Conservation (phyloP, 2,329 filamentous ascomycete species). For the Fusarium nodosum region DNA sequence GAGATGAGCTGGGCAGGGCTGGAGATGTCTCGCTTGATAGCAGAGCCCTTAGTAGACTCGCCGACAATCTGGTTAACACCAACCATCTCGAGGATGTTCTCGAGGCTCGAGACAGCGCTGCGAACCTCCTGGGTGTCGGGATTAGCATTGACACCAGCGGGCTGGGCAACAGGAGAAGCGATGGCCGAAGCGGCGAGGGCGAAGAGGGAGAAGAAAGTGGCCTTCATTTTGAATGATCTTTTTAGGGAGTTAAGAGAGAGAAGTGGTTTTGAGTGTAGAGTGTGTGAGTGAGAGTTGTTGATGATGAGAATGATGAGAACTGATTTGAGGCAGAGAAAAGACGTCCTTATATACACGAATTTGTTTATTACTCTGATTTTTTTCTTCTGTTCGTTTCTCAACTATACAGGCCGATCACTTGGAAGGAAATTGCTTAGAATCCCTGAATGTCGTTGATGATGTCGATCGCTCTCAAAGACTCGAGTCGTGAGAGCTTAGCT, state of each 20-base stretch:
- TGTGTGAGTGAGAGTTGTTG: conserved; percentile 8
- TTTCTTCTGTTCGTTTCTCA: background rate
- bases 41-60: background rate
- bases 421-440: conserved; percentile 5
- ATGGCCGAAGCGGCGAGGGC: conserved; percentile 43
- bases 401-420: background rate
- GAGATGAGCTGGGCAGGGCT: conserved; percentile 13
- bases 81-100: conserved; percentile 3
- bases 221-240: conserved; percentile 48
- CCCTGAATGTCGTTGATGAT: conserved; percentile 9
- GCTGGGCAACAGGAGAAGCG: conserved; percentile 32
- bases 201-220: conserved; percentile 45
- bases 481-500: conserved; percentile 21
- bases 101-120: background rate
- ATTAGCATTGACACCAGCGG: background rate
- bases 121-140: conserved; percentile 18
- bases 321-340: background rate
- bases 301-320: conserved; percentile 22
- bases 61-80: conserved; percentile 20
- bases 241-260: no score
- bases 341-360: conserved; percentile 20
- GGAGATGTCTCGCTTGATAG: conserved; percentile 17
- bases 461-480: conserved; percentile 30
- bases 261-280: conserved; percentile 6
- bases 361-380: background rate